phyloP scores from a whole-genome alignment of 371 early-diverging fungal genomes.

The Lichtheimia corymbifera region DNA sequence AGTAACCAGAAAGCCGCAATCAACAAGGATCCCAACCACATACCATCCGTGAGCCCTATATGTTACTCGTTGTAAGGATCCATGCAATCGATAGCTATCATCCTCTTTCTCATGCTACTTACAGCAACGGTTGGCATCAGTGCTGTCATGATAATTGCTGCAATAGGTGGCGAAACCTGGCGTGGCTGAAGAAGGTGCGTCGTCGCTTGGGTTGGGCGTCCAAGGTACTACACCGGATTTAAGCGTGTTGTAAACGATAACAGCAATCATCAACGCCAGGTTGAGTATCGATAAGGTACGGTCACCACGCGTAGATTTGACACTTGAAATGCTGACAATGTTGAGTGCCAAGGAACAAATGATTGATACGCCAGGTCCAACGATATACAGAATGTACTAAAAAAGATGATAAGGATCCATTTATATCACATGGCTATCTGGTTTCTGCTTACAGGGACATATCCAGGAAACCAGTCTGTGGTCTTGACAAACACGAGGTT shows the following conservation, averaged over 20 bases:
- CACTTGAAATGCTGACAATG: constrained; percentile 15
- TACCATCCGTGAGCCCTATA: constrained; percentile 28
- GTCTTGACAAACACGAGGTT: constrained; percentile 28
- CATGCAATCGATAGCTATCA: background rate
- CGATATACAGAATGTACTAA: constrained; percentile 45
- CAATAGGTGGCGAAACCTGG: constrained; percentile 31
- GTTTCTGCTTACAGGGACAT: constrained; percentile 27
- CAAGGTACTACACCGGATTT: constrained; percentile 31
- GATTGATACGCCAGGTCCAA: constrained; percentile 37
- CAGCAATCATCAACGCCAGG: constrained; percentile 26
- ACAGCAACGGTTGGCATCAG: constrained; percentile 35
- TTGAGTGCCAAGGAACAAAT: constrained; percentile 28
- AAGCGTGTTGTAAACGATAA: constrained; percentile 35
- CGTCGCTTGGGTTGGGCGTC: constrained; percentile 17
- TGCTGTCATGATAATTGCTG: constrained; percentile 12
- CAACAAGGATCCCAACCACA: constrained; percentile 23
- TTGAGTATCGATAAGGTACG: constrained; percentile 29
- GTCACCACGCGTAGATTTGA: constrained; percentile 27
- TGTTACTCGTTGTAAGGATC: too few species aligned
- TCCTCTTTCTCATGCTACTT: constrained; percentile 12
- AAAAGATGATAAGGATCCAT: background rate
- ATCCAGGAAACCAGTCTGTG: constrained; percentile 28
- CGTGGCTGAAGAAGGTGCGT: constrained; percentile 6
- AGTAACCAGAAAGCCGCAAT: constrained; percentile 23
- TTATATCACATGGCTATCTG: background rate